Conservation (phyloP, 2,329 filamentous ascomycete species). For the Pleomassaria siparia region DNA sequence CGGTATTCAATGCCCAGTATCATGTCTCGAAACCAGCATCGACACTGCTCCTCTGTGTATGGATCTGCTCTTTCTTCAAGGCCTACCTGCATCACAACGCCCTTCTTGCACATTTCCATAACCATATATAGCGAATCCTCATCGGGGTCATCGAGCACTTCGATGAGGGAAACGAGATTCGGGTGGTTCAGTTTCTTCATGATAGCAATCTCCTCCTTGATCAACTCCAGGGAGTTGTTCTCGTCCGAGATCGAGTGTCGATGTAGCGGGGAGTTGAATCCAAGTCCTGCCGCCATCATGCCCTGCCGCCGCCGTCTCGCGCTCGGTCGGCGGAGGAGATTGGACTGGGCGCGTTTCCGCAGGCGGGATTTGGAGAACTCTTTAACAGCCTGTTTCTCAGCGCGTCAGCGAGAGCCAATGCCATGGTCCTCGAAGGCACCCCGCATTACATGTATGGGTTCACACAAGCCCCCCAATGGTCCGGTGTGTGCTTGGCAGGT, state of each 20-base stretch:
- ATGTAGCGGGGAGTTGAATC: slow-evolving; percentile 65
- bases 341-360: slow-evolving; percentile 85
- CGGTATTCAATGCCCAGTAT: slow-evolving; percentile 92
- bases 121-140: slow-evolving; percentile 99
- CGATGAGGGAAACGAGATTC: slow-evolving; percentile 89
- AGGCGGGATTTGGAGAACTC: slow-evolving; percentile 94
- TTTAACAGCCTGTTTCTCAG: slow-evolving; percentile 74
- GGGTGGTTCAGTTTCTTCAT: slow-evolving; percentile 98
- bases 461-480: slow-evolving; percentile 3
- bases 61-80: slow-evolving; percentile 80
- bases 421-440: slow-evolving; percentile 20
- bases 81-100: slow-evolving; percentile 93
- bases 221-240: slow-evolving; percentile 78
- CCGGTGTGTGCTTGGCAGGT: slow-evolving; percentile 14
- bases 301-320: slow-evolving; percentile 56
- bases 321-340: slow-evolving; percentile 71
- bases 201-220: slow-evolving; percentile 94
- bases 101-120: slow-evolving; percentile 98
- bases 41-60: slow-evolving; percentile 78
- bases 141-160: slow-evolving; percentile 92
- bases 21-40: slow-evolving; percentile 92
- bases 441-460: slow-evolving; percentile 21
- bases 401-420: slow-evolving; percentile 31
- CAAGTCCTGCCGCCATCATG: slow-evolving; percentile 53
- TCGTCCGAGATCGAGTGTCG: slow-evolving; percentile 59